Evolutionary conservation across 1,139 yeast genomes (phyloP).

Genomic region (Sugiyamaella sp.): DNA sequence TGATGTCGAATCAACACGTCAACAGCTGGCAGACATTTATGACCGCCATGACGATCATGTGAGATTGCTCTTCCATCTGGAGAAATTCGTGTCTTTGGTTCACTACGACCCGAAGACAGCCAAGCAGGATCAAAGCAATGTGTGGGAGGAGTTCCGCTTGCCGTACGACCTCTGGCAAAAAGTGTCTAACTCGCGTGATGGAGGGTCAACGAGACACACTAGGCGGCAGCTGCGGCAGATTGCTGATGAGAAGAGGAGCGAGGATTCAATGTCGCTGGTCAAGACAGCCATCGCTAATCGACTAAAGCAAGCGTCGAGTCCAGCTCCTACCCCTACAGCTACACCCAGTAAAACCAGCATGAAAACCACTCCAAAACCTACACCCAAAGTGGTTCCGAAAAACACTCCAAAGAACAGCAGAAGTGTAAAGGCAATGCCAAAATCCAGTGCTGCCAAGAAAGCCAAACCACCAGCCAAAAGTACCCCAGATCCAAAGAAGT

Average conservation of each 20-base stretch:
- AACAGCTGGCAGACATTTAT: conserved; percentile 41
- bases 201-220: conserved; percentile 38
- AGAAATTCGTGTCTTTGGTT: conserved; percentile 60
- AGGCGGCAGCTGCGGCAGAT: conserved; percentile 37
- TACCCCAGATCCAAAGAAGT: background rate
- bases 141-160: conserved; percentile 41
- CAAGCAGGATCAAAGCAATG: conserved; percentile 48
- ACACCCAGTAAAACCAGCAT: conserved; percentile 12
- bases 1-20: conserved; percentile 5
- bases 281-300: conserved; percentile 1
- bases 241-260: conserved; percentile 9
- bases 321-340: conserved; percentile 13
- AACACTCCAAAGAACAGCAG: background rate
- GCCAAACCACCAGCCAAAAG: background rate
- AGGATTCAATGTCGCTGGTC: background rate
- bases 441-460: background rate
- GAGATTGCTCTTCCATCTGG: conserved; percentile 59
- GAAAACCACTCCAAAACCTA: background rate
- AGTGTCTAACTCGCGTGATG: conserved; percentile 31
- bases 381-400: background rate
- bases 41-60: conserved; percentile 52
- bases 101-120: conserved; percentile 61
- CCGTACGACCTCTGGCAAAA: conserved; percentile 47
- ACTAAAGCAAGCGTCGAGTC: conserved; percentile 4
- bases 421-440: background rate